Evolutionary conservation across 2,329 filamentous ascomycete genomes (phyloP), one percentile per base, ranked within the genome.

Genomic region (Aphanoascus verrucosus): DNA sequence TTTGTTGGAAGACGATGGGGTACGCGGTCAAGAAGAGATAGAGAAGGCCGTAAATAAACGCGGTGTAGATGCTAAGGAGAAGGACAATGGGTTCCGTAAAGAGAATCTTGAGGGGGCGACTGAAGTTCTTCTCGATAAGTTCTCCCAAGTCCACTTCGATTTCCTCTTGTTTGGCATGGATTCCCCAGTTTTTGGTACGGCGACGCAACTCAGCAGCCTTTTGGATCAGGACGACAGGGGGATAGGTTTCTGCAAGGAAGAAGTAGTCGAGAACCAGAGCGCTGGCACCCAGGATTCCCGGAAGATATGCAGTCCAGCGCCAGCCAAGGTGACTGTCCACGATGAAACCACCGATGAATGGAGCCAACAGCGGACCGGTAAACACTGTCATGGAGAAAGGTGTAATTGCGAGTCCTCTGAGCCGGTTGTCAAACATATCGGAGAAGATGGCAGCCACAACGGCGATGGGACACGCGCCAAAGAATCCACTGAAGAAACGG

Each of bases 101-200:
- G 31, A 73, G 65, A n/a, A 73, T 64, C 53, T 65, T 68, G 11
- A 74, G 55, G 1, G 72, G 72, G 48, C 77, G 70, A 56, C 69
- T 74, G 57, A 79, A 76, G 60, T 79, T 79, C 63, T 77, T 76
- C 46, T 72, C 64, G 31, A 77, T 60, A 11, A 77, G 61, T 56
- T 77, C 74, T 11, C 64, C 63, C 55, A 78, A 69, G 59, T 77
- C 74, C 46, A 78, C 69, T 62, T 78, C 75, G 43, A 77, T 75
- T 64, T 78, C 75, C 57, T 78, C 76, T 54, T 74, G 69, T 60
- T 77, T 78, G n/a, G 79, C 79, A 60, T 82, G 79, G 49, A 81
- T 80, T 9, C 78, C 78, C 77, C 78, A 81, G 57, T 81, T 81
- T 62, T 74, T 74, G 1, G 78, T 81, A 23, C 75, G 64, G 34